Evolutionary conservation across 225 moss, liverwort and hornwort genomes (phyloP), one percentile per base, ranked within the genome.

Genomic region (Antitrichia curtipendula): DNA sequence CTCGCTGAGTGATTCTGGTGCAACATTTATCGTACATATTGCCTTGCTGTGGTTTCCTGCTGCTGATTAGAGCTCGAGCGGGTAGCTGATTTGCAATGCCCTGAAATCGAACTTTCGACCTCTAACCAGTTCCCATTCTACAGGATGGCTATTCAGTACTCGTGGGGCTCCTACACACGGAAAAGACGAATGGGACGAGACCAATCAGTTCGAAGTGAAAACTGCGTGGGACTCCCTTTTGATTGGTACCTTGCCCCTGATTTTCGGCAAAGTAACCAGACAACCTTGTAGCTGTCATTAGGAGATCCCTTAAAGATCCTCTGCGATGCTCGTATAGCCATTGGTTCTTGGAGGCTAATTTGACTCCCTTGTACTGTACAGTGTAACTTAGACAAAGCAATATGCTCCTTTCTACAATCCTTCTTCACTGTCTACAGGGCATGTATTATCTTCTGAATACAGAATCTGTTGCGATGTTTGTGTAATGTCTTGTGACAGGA

Each of bases 201-300:
- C 50, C 90, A 56, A 76, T 75, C 86, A 41, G 62, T 41, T 82
- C 89, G 82, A 89, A 89, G 60, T 74, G 70, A 82, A 81, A 86
- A 84, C 77, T 87, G 86, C 52, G 69, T 85, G 59, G 93, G 93
- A 85, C 93, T 93, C 80, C 93, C 93, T 58, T 92, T 89, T 62
- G 93, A 93, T 93, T 93, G 93, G 93, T 93, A 92, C 85, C 92
- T 91, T 79, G 92, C 93, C 75, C 89, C 93, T 85, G 92, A 89
- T 56, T 89, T 85, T 80, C 86, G 86, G 66, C 93, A 82, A 79
- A 91, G 85, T 68, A 90, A 92, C 87, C 85, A 82, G 77, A 45
- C 90, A 59, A 90, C 88, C 52, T 88, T 88, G 87, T 90, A 90
- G 87, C 64, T 73, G 40, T 47, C 47, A 45, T 65, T 38, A 66